Base-by-base conservation (phyloP, 352 stramenopile genomes). In the Phytophthora megakarya region DNA sequence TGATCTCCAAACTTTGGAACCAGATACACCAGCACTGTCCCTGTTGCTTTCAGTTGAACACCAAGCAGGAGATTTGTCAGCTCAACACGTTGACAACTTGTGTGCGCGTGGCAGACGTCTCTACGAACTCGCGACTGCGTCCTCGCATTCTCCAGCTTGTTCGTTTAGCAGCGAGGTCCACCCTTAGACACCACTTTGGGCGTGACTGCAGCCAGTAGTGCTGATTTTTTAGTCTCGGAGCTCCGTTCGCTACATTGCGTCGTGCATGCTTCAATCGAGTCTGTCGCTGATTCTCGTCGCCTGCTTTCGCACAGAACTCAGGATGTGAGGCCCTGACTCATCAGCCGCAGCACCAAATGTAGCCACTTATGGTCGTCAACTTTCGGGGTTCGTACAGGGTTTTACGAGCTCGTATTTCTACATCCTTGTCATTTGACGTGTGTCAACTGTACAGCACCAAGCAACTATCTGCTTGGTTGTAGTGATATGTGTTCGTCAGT, bases 251-350 rank as follows among this genome's bases (percentile, higher is more conserved):
- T 48, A 47, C 44, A 53, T 69, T 59, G 60, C 51, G 51, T 40
- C 48, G 48, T 38, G 57, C 15, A 28, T 37, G 39, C 59, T 66
- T 48, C 58, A 66, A 63, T 43, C 8, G 13, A 22, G 22, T 16
- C 10, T 51, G 32, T 26, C 35, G 23, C 59, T 67, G 50, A 67
- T 67, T 61, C 30, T 63, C 42, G 60, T 56, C 50, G 42, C 43
- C 42, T 67, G 58, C 58, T 47, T 25, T 21, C 45, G 61, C 45
- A 57, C 47, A 61, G 28, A 70, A 66, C 55, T 66, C 51, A 68
- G 61, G 48, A 52, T 61, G 23, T 65, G 32, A 40, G 42, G 40
- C 28, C 25, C 40, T 70, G 53, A 66, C 47, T 66, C 40, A 66
- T 66, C 47, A 65, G 42, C 11, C 18, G 32, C 21, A 47, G 45